These are phyloP conservation scores for Quercus variabilis DNA, from an alignment of 306 rosid species.

Conservation along the genomic window DNA sequence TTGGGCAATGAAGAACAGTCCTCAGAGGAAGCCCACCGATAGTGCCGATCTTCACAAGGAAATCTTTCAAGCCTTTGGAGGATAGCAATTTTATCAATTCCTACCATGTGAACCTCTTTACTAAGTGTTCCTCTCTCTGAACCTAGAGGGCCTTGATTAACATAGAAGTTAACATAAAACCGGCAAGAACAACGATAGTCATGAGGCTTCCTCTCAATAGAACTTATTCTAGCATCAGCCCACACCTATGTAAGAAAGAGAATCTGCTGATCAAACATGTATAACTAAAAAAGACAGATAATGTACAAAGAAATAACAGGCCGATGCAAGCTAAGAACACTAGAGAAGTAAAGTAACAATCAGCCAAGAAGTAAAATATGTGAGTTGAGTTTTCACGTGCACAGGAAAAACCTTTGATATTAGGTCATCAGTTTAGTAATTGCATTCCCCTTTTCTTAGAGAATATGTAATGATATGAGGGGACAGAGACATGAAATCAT, in stretches of 20 bases:
- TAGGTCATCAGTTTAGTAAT: not conserved
- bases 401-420: not conserved
- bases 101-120: slow-evolving; percentile 49
- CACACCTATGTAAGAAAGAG: slow-evolving; percentile 44
- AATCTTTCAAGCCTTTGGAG: slow-evolving; percentile 59
- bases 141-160: slow-evolving; percentile 76
- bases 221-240: slow-evolving; percentile 82
- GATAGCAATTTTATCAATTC: slow-evolving; percentile 58
- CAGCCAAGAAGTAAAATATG: not conserved
- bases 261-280: slow-evolving; percentile 7
- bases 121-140: slow-evolving; percentile 56
- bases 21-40: slow-evolving; percentile 73
- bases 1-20: slow-evolving; percentile 53
- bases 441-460: not conserved
- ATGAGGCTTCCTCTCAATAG: slow-evolving; percentile 78
- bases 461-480: not conserved
- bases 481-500: not conserved
- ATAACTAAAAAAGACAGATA: not conserved
- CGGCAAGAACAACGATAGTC: slow-evolving; percentile 62
- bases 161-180: slow-evolving; percentile 67
- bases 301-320: not conserved
- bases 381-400: not conserved
- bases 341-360: not conserved
- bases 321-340: not conserved
- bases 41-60: slow-evolving; percentile 45